These are phyloP conservation scores for Austroboletus niveus DNA, from an alignment of 1,284 basidiomycete genomes.

Conservation along the genomic window DNA sequence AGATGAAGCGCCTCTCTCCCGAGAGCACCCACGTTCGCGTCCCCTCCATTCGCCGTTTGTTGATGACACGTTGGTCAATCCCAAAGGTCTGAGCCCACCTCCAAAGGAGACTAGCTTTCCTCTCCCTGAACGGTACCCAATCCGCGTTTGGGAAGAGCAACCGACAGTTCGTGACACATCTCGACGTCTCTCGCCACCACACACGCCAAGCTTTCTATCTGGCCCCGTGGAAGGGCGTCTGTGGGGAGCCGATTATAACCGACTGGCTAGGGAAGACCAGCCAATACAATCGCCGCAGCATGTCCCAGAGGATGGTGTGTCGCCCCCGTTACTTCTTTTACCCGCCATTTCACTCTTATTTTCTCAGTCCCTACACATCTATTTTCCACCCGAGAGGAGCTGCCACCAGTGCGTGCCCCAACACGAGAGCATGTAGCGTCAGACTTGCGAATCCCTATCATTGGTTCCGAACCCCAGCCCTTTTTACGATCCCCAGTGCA, in stretches of 20 bases:
- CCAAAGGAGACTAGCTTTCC: not conserved
- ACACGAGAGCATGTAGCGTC: not conserved
- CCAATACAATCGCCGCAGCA: not conserved
- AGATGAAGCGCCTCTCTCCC: slow-evolving; percentile 6
- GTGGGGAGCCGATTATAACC: not conserved
- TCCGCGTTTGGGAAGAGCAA: slow-evolving; percentile 30
- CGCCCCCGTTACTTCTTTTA: not conserved
- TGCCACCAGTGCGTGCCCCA: not conserved
- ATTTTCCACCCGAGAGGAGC: not conserved
- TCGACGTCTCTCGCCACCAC: slow-evolving; percentile 14
- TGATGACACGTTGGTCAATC: not conserved
- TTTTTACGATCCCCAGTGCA: not conserved
- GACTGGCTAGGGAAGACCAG: not conserved
- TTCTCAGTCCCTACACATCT: slow-evolving; percentile 5
- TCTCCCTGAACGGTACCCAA: slow-evolving; percentile 17
- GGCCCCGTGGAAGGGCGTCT: not conserved
- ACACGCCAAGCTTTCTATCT: not conserved
- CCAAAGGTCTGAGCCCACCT: not conserved
- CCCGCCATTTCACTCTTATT: slow-evolving; percentile 7
- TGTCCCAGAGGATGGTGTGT: slow-evolving; percentile 10
- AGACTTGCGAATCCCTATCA: not conserved
- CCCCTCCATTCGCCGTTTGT: slow-evolving; percentile 3
- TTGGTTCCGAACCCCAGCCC: not conserved
- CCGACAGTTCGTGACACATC: slow-evolving; percentile 6
- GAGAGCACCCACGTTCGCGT: slow-evolving; percentile 9